phyloP scores from a whole-genome alignment of 306 rosid species.

The Arachis hypogaea region DNA sequence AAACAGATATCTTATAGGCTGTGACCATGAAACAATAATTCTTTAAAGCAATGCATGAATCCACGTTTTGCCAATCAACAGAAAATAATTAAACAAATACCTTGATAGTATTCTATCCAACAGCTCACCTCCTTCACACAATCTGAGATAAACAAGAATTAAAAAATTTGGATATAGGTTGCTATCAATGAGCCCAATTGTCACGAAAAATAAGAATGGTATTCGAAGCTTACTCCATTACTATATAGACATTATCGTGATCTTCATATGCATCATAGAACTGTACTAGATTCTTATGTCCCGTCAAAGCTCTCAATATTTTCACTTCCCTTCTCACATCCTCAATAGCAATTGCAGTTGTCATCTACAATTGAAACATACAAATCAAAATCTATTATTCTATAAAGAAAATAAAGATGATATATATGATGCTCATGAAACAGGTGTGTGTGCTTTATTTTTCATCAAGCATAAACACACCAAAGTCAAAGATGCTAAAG shows the following conservation, averaged over 20 bases:
- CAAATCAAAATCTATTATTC: slow-evolving; percentile 14
- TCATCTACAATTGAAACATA: slow-evolving; percentile 68
- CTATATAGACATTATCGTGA: slow-evolving; percentile 82
- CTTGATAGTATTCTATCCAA: slow-evolving; percentile 89
- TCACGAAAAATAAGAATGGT: slow-evolving; percentile 23
- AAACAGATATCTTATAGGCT: slow-evolving; percentile 28
- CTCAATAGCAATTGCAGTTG: slow-evolving; percentile 92
- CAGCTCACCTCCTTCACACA: slow-evolving; percentile 97
- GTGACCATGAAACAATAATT: slow-evolving; percentile 7
- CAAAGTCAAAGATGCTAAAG: background rate
- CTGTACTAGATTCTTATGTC: slow-evolving; percentile 72
- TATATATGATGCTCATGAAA: background rate
- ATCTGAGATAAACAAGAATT: slow-evolving; percentile 50
- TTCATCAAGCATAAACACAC: background rate
- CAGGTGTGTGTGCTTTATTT: background rate
- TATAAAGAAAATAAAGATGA: background rate
- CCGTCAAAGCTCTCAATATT: slow-evolving; percentile 87
- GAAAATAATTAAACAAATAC: slow-evolving; percentile 44
- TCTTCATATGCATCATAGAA: slow-evolving; percentile 89
- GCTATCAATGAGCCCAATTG: slow-evolving; percentile 7
- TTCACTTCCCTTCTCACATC: slow-evolving; percentile 96
- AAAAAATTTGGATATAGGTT: background rate
- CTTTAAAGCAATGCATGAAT: slow-evolving; percentile 3
- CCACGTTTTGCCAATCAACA: background rate
- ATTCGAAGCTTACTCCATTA: slow-evolving; percentile 80